These are phyloP conservation scores for Penicillium crustosum DNA, from an alignment of 2,329 filamentous ascomycete genomes.

Conservation along the genomic window DNA sequence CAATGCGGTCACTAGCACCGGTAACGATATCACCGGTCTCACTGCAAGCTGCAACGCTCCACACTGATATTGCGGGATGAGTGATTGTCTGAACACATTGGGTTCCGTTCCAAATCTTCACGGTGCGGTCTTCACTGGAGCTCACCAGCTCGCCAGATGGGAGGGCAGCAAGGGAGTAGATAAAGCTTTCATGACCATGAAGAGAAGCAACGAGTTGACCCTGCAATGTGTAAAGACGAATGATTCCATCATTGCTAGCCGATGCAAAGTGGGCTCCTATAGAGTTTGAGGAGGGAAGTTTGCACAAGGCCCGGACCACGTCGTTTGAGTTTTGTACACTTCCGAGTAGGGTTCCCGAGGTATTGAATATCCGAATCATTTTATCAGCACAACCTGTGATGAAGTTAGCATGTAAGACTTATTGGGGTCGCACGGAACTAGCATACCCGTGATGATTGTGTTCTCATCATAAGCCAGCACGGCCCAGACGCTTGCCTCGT, in stretches of 20 bases:
- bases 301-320: conserved; percentile 84
- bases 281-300: conserved; percentile 70
- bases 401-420: conserved; percentile 16
- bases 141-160: conserved; percentile 87
- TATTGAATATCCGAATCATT: conserved; percentile 78
- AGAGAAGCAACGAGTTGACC: conserved; percentile 76
- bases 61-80: conserved; percentile 94
- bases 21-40: conserved; percentile 91
- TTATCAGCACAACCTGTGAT: conserved; percentile 76
- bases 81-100: conserved; percentile 94
- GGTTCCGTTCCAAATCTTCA: conserved; percentile 79
- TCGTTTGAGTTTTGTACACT: conserved; percentile 71
- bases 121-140: conserved; percentile 89
- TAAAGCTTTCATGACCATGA: conserved; percentile 88
- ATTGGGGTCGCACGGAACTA: neutral
- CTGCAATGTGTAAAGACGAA: conserved; percentile 81
- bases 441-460: conserved; percentile 70
- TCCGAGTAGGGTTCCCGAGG: conserved; percentile 61
- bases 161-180: conserved; percentile 77
- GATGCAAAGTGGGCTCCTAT: conserved; percentile 91
- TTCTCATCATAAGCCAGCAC: conserved; percentile 78
- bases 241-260: conserved; percentile 86
- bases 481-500: conserved; percentile 85
- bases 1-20: conserved; percentile 83
- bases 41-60: conserved; percentile 79